Percentiles rank a stretch among this genome's conserved stretches.
Evolutionary conservation across 495 filamentous ascomycete species (phyloP).

Genomic region (Extremus antarcticus): DNA sequence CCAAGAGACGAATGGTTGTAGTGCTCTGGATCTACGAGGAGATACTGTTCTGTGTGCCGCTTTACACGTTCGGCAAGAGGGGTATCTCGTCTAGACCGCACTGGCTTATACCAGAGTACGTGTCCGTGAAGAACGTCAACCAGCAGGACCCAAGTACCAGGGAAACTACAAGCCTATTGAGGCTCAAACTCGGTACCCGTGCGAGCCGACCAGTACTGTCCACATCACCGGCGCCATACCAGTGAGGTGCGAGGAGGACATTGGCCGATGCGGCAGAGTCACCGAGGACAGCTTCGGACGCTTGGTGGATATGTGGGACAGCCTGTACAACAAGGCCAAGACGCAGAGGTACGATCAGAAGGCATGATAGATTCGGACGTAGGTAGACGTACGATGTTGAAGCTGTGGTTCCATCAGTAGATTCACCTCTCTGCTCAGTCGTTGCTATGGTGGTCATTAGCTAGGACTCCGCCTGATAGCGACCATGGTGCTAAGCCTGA

Average conservation of each 20-base stretch:
- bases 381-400: too few species aligned
- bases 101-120: conserved; percentile 1
- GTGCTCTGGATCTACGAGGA: conserved; percentile 7
- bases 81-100: neutral
- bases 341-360: neutral
- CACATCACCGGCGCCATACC: conserved; percentile 2
- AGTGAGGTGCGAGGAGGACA: neutral
- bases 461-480: too few species aligned
- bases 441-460: too few species aligned
- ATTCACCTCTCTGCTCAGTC: too few species aligned
- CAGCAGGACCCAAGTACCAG: neutral
- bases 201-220: neutral
- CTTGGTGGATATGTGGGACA: neutral
- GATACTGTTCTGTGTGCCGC: conserved; percentile 11
- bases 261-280: neutral
- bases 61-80: neutral
- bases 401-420: too few species aligned
- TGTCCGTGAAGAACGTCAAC: conserved; percentile 1
- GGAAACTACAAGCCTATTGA: neutral
- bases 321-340: neutral
- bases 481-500: too few species aligned
- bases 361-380: too few species aligned
- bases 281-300: neutral
- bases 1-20: conserved; percentile 11
- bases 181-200: neutral